These are phyloP conservation scores for Exophiala calicioides DNA, from an alignment of 2,329 filamentous ascomycete species.

Conservation along the genomic window DNA sequence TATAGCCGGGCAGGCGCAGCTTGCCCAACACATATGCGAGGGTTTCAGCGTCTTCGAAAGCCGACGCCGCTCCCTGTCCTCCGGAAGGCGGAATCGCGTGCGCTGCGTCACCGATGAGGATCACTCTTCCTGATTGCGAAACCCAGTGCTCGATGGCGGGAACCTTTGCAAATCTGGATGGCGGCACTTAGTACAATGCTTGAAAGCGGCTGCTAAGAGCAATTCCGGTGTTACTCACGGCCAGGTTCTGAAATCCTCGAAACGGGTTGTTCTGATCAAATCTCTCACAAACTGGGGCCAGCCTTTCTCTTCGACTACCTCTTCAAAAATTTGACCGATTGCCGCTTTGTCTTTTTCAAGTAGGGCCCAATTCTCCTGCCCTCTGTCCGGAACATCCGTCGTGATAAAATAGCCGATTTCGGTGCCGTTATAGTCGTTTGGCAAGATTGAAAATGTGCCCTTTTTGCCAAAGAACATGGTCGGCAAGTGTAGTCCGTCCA, in stretches of 20 bases:
- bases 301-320: not conserved
- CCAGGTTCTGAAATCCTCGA: slow-evolving; percentile 5
- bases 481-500: not conserved
- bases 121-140: not conserved
- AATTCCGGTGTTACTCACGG: no score
- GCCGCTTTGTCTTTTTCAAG: slow-evolving; percentile 4
- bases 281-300: slow-evolving; percentile 5
- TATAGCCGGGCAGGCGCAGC: slow-evolving; percentile 1
- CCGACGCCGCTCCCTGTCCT: slow-evolving; percentile 17
- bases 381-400: slow-evolving; percentile 5
- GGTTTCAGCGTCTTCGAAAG: slow-evolving; percentile 20
- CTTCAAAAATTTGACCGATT: not conserved
- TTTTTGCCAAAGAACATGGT: slow-evolving; percentile 3
- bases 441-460: slow-evolving; percentile 8
- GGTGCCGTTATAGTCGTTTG: slow-evolving; percentile 1
- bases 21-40: slow-evolving; percentile 5
- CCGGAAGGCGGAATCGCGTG: slow-evolving; percentile 20
- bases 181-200: not conserved
- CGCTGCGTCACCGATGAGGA: slow-evolving; percentile 20
- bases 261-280: not conserved
- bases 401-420: slow-evolving; percentile 10
- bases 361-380: slow-evolving; percentile 1
- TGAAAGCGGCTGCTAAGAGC: no score
- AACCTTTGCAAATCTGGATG: slow-evolving; percentile 6
- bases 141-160: slow-evolving; percentile 2